Percentiles rank a stretch among this genome's conserved stretches.
These are phyloP conservation scores for Blastocystis sp. DNA, from an alignment of 352 stramenopile species.

Conservation along the genomic window DNA sequence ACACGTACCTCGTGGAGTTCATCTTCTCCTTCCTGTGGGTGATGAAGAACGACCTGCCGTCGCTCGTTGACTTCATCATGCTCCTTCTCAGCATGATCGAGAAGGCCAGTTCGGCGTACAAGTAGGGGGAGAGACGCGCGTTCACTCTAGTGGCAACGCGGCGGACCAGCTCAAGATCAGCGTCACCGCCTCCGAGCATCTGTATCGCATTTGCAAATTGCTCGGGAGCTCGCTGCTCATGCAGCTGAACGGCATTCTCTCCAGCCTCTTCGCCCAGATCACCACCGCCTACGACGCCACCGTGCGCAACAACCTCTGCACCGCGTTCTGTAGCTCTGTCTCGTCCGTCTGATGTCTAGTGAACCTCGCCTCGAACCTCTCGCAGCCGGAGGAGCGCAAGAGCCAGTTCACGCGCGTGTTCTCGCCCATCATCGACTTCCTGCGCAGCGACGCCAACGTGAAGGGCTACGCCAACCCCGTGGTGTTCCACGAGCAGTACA, in stretches of 20 bases:
- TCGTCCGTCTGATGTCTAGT: background rate
- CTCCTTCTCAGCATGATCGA: conserved; percentile 9
- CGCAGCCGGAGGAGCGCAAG: conserved; percentile 1
- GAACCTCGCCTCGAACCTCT: conserved; percentile 25
- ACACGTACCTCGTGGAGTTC: conserved; percentile 21
- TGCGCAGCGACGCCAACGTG: background rate
- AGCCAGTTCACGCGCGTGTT: conserved; percentile 11
- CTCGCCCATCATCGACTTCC: conserved; percentile 41
- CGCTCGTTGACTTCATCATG: conserved; percentile 9
- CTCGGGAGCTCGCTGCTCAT: conserved; percentile 6
- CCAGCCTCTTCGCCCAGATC: conserved; percentile 1
- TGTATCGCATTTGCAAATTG: background rate
- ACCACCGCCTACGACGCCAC: background rate
- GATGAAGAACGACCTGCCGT: conserved; percentile 26
- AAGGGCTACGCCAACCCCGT: background rate
- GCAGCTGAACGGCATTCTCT: conserved; percentile 5
- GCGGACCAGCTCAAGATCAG: conserved; percentile 6
- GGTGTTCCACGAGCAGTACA: conserved; percentile 30
- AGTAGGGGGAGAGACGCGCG: background rate
- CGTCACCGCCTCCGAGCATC: background rate
- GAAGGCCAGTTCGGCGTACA: background rate
- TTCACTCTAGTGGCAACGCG: conserved; percentile 29
- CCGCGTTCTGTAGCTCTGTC: conserved; percentile 7
- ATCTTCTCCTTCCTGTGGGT: conserved; percentile 51
- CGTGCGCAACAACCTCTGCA: conserved; percentile 54